A percentile compares a stretch with the other conserved stretches of the same genome.
Conservation (phyloP, 768 basidiomycete species). For the Tephrocybe sp. region DNA sequence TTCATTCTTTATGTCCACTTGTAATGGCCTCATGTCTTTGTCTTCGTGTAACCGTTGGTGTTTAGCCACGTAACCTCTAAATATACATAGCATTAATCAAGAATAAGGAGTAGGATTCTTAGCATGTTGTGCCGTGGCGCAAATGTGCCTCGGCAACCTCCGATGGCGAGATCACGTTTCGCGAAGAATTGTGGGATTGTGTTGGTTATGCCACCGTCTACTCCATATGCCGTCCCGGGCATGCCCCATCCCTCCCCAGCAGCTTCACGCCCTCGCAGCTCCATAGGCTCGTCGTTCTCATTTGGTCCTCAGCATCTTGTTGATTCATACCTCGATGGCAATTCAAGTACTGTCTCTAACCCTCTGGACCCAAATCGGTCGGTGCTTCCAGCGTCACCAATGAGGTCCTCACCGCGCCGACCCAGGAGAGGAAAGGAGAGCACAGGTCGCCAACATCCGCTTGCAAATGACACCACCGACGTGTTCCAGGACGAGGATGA, state of each 20-base stretch:
- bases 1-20: too few species aligned
- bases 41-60: too few species aligned
- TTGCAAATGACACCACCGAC: constrained; percentile 75
- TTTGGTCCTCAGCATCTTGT: constrained; percentile 78
- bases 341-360: constrained; percentile 58
- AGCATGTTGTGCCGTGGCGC: too few species aligned
- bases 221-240: constrained; percentile 47
- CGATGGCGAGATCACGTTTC: too few species aligned
- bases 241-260: constrained; percentile 54
- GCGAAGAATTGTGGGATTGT: too few species aligned
- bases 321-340: constrained; percentile 65
- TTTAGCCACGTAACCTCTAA: too few species aligned
- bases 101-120: too few species aligned
- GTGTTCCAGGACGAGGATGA: constrained; percentile 69
- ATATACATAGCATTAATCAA: too few species aligned
- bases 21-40: too few species aligned
- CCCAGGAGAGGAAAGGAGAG: constrained; percentile 55
- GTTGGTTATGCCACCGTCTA: constrained; percentile 40
- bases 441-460: constrained; percentile 54
- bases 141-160: too few species aligned
- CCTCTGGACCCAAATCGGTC: constrained; percentile 79
- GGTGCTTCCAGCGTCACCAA: constrained; percentile 68
- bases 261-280: constrained; percentile 60
- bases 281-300: constrained; percentile 79
- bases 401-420: constrained; percentile 62